Evolutionary conservation across 2,329 filamentous ascomycete species (phyloP).

Genomic region (Colletotrichum phormii): DNA sequence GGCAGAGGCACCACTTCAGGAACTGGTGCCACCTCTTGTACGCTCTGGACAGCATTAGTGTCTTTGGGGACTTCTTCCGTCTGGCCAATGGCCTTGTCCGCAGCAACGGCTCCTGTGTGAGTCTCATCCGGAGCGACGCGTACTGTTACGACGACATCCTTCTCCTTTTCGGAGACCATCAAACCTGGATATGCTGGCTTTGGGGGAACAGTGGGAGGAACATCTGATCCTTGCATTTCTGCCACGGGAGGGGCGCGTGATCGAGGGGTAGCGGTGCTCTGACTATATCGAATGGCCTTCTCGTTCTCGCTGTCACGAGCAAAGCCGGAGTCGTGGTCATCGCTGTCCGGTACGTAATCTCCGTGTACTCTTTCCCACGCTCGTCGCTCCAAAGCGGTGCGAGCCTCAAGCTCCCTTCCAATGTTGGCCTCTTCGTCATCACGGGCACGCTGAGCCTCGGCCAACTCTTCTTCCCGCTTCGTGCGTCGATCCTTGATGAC

Average conservation of each 20-base stretch:
- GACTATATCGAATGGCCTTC: slow-evolving; percentile 46
- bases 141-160: slow-evolving; percentile 62
- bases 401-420: slow-evolving; percentile 73
- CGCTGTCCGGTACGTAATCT: slow-evolving; percentile 53
- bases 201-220: slow-evolving; percentile 38
- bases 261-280: slow-evolving; percentile 36
- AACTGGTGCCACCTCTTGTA: slow-evolving; percentile 47
- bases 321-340: slow-evolving; percentile 59
- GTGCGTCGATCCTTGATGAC: slow-evolving; percentile 74
- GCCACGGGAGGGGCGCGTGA: slow-evolving; percentile 50
- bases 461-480: slow-evolving; percentile 61
- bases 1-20: slow-evolving; percentile 73
- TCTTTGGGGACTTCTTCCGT: not conserved
- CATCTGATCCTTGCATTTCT: slow-evolving; percentile 55
- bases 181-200: slow-evolving; percentile 51
- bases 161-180: slow-evolving; percentile 54
- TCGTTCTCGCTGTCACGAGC: slow-evolving; percentile 61
- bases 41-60: not conserved
- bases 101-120: slow-evolving; percentile 41
- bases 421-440: slow-evolving; percentile 76
- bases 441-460: slow-evolving; percentile 64
- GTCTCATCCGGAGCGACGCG: slow-evolving; percentile 63
- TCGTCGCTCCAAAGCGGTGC: slow-evolving; percentile 69
- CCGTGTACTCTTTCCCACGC: slow-evolving; percentile 86
- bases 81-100: not conserved